Evolutionary conservation across 1,284 basidiomycete species (phyloP).

Genomic region (Volvariella volvacea): DNA sequence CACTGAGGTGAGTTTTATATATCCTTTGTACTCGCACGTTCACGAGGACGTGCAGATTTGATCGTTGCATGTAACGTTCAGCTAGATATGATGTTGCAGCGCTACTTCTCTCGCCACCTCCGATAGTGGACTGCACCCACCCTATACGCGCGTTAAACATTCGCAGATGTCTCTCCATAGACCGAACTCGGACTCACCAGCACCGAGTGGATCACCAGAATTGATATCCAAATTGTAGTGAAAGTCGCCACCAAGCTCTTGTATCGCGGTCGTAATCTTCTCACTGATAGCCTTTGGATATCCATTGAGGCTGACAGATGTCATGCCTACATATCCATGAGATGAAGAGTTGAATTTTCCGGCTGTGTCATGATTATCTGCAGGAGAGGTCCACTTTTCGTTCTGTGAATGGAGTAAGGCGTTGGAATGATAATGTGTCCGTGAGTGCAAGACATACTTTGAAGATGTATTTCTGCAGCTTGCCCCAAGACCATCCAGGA

Average conservation of each 20-base stretch:
- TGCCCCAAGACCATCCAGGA: no score
- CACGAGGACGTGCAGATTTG: no score
- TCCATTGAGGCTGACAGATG: constrained; percentile 22
- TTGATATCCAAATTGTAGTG: constrained; percentile 29
- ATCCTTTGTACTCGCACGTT: no score
- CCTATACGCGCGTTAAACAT: constrained; percentile 13
- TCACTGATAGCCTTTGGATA: constrained; percentile 18
- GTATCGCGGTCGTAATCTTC: constrained; percentile 18
- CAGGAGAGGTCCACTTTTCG: constrained; percentile 18
- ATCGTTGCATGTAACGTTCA: no score
- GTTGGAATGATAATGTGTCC: no score
- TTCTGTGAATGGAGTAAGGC: no score
- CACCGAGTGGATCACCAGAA: constrained; percentile 24
- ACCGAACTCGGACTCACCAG: constrained; percentile 16
- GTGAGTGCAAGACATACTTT: no score
- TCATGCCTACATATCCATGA: constrained; percentile 19
- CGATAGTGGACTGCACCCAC: constrained; percentile 19
- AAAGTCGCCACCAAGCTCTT: constrained; percentile 20
- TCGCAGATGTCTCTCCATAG: background rate
- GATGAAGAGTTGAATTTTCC: constrained; percentile 18
- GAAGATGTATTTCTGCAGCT: no score
- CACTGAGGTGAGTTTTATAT: no score
- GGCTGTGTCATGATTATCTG: constrained; percentile 20
- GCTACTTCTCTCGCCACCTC: no score
- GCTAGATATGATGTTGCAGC: no score